These are phyloP conservation scores for Quillaja saponaria DNA, from an alignment of 306 rosid species.

Conservation along the genomic window DNA sequence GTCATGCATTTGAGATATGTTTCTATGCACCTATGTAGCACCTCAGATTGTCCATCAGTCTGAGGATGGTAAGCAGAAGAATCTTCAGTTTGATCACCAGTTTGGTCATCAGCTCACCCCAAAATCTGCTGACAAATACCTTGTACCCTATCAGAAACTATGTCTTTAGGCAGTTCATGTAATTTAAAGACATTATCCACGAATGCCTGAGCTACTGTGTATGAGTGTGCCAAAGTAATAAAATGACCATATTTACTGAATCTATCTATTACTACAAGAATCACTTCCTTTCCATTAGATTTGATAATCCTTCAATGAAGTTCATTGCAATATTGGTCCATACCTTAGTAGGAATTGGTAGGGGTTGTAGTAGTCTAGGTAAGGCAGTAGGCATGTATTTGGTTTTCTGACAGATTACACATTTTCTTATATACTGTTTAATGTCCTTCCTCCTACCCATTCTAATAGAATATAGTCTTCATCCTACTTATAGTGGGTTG, in stretches of 20 bases:
- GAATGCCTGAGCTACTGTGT: background rate
- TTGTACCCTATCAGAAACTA: background rate
- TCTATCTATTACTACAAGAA: background rate
- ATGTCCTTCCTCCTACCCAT: background rate
- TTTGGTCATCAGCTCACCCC: background rate
- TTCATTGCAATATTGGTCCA: background rate
- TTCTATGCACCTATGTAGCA: background rate
- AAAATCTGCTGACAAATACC: background rate
- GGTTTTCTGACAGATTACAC: background rate
- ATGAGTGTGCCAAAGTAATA: background rate
- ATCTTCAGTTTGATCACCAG: background rate
- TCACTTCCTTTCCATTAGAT: background rate
- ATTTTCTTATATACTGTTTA: background rate
- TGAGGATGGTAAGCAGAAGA: background rate
- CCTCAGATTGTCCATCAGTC: background rate
- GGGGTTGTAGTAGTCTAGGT: background rate
- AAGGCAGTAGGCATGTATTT: background rate
- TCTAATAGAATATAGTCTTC: background rate
- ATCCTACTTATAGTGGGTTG: background rate
- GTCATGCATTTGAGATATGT: background rate
- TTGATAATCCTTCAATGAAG: background rate
- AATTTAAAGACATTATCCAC: background rate
- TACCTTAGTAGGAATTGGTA: background rate
- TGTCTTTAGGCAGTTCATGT: background rate
- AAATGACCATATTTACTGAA: background rate